Base-by-base conservation (phyloP, 805 yeast genomes). In the Sugiyamaella lignohabitans region DNA sequence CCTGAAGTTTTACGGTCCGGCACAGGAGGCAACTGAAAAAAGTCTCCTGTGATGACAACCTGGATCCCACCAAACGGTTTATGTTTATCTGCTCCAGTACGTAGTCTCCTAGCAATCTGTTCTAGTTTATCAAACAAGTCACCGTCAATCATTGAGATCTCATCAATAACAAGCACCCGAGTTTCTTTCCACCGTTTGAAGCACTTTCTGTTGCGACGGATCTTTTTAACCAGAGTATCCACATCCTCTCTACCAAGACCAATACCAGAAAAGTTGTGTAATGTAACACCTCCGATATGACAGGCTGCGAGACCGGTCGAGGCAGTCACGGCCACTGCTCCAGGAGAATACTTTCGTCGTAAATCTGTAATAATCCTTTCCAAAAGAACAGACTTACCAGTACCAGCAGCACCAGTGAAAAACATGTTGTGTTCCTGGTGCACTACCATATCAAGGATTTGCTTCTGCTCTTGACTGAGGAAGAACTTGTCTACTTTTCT, bases 321-420 rank as follows among this genome's bases (percentile, higher is more conserved):
- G 0, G 98, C 98, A 0, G 98, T 87, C 4, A 91, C 80, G 0
- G 94, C 96, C 2, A 93, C 86, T 0, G 70, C 64, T 10, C 69
- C 69, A 1, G 62, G 59, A 2, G 71, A 68, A 60, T 77, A 72
- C 38, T 72, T 67, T 1, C 56, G 50, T 17, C 65, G 64, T 42
- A 87, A 65, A 22, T 72, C 70, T 17, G 66, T 59, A 18, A 93
- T 87, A 22, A 93, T 68, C 35, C 80, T 78, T 43, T 79, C 74
- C 43, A 93, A 67, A n/a, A 93, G 69, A 3, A 93, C 83, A 1
- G 98, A 91, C 61, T 93, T 93, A 60, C 98, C 98, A 0, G 98
- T 93, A 58, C 98, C 98, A 0, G 98, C 98, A 29, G 97, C 87
- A 43, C 98, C 98, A 0, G 98, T 93, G 62, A 86, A 93, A 60